phyloP scores from a whole-genome alignment of 129 eudicot genomes.

The Escallonia rubra region DNA sequence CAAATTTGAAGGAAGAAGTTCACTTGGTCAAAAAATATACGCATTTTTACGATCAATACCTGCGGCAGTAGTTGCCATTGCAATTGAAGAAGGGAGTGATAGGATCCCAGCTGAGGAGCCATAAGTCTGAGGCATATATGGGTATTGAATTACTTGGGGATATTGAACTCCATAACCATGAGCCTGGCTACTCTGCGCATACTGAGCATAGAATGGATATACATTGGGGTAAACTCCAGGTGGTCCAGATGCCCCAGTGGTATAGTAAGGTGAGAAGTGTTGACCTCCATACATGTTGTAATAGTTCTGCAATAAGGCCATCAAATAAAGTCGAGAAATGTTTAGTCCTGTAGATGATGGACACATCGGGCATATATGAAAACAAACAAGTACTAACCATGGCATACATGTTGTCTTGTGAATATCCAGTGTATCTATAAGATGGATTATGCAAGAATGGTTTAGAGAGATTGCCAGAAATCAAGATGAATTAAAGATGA shows the following conservation, averaged over 20 bases:
- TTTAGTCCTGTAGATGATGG: background rate
- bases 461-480: background rate
- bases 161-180: conserved; percentile 22
- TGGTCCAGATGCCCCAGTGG: conserved; percentile 12
- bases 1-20: background rate
- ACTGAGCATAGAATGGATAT: conserved; percentile 17
- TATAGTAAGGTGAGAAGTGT: conserved; percentile 27
- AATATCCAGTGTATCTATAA: conserved; percentile 25
- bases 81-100: conserved; percentile 19
- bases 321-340: background rate
- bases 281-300: conserved; percentile 26
- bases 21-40: background rate
- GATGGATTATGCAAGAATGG: background rate
- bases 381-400: conserved; percentile 16
- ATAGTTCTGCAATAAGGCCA: conserved; percentile 22
- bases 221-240: conserved; percentile 18
- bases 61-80: conserved; percentile 10
- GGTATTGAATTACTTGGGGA: conserved; percentile 24
- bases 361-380: background rate
- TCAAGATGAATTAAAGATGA: background rate
- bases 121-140: conserved; percentile 13
- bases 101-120: conserved; percentile 17
- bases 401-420: conserved; percentile 22
- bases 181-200: conserved; percentile 16
- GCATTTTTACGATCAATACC: background rate